Evolutionary conservation across 2,329 filamentous ascomycete species (phyloP), one percentile per base, ranked within the genome.

Genomic region (Epichloe brachyelytri): DNA sequence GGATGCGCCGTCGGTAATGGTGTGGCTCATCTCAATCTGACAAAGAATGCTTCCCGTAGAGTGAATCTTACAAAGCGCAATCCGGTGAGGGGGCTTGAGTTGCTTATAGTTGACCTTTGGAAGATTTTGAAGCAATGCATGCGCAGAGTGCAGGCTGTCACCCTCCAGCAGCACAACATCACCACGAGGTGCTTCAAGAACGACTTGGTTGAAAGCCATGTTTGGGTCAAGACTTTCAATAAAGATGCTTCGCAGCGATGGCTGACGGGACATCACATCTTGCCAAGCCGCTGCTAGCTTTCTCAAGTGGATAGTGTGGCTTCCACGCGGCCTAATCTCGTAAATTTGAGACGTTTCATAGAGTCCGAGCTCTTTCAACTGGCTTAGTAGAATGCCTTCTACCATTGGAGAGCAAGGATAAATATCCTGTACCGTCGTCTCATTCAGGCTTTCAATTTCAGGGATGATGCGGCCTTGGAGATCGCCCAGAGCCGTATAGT

Each of bases 391-490:
- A 12, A 71, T 61, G 4, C 67, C 68, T 1, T 61, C 59, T 43
- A 71, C 68, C 53, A 68, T 62, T 0, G 66, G 65, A 0, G 68
- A 67, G 50, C 65, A 68, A 1, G 68, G 68, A 19, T 66, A 70
- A 0, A 69, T 60, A 19, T 67, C 65, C 22, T 66, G 58, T 0
- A 70, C 55, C 2, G 60, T 55, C 0, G 52, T 43, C 1, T 60
- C 46, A 4, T 46, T 38, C 4, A 8, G 7, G 8, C 60, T 43
- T 1, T 55, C 52, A 12, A 54, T 54, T 3, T 54, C 49, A 6
- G 55, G 57, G 12, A 66, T 56, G 26, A 48, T 54, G 43, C 11
- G 54, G 4, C 50, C 57, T 7, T 54, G 43, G 0, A 66, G 55
- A 10, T 57, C 58, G 8, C 61, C 55, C 1, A 67, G 53, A 19